phyloP scores from a whole-genome alignment of 2,329 filamentous ascomycete genomes.

The Colletotrichum gigasporum region DNA sequence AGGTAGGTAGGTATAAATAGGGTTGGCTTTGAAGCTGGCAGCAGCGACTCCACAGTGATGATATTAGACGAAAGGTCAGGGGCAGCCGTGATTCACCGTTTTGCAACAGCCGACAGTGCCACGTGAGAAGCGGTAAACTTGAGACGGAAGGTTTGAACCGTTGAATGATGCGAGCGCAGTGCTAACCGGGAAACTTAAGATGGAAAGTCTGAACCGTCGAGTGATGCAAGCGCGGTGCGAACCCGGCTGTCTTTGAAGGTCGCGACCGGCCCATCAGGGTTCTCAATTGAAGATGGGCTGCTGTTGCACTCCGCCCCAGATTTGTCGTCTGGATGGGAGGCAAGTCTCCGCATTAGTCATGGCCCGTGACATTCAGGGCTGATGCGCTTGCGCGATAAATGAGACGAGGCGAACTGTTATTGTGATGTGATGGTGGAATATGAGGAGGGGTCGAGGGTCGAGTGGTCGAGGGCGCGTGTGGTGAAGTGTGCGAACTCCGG shows the following conservation, averaged over 20 bases:
- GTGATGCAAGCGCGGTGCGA: slow-evolving; percentile 2
- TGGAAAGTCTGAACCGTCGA: background rate
- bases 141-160: no score
- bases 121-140: no score
- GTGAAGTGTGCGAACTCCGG: no score
- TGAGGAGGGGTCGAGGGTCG: no score
- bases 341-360: background rate
- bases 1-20: background rate
- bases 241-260: slow-evolving; percentile 24
- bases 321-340: background rate
- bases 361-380: no score
- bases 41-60: background rate
- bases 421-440: no score
- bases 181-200: background rate
- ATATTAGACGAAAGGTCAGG: background rate
- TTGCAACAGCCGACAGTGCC: background rate
- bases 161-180: no score
- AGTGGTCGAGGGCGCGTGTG: no score
- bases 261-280: slow-evolving; percentile 25
- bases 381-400: no score
- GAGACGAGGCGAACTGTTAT: no score
- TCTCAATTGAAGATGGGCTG: slow-evolving; percentile 21
- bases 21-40: background rate
- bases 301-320: slow-evolving; percentile 21
- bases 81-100: background rate